Evolutionary conservation across 192 early-diverging fungal species (phyloP).

Genomic region (Coemansia sp.): DNA sequence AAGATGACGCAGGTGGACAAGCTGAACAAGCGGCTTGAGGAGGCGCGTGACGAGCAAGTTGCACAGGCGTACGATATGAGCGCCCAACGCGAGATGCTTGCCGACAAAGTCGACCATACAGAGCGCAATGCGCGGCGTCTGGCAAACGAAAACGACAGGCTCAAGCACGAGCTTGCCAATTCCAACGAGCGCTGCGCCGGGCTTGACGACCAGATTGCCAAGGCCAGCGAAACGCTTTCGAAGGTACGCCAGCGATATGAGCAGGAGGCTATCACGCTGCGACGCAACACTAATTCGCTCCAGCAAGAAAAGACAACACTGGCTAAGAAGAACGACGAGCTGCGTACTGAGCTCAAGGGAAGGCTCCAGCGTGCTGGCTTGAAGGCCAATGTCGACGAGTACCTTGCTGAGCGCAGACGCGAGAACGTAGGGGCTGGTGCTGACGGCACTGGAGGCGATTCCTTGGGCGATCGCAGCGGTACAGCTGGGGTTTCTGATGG

Average conservation of each 20-base stretch:
- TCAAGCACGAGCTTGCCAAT: slow-evolving; percentile 54
- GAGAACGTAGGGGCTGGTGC: slow-evolving; percentile 4
- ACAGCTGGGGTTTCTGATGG: slow-evolving; percentile 3
- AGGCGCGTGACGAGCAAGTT: slow-evolving; percentile 37
- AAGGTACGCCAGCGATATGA: slow-evolving; percentile 61
- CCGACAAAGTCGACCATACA: slow-evolving; percentile 21
- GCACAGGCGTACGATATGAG: slow-evolving; percentile 40
- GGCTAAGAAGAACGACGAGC: slow-evolving; percentile 58
- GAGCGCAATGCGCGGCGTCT: slow-evolving; percentile 27
- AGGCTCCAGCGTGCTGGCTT: slow-evolving; percentile 53
- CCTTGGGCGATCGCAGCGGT: not conserved
- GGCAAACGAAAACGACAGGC: slow-evolving; percentile 57
- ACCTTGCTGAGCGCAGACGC: slow-evolving; percentile 30
- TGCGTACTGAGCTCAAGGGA: slow-evolving; percentile 58
- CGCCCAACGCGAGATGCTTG: slow-evolving; percentile 18
- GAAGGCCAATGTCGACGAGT: slow-evolving; percentile 53
- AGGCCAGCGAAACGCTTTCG: slow-evolving; percentile 35
- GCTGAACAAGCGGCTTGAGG: slow-evolving; percentile 32
- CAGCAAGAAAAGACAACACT: slow-evolving; percentile 65
- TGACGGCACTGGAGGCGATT: not conserved
- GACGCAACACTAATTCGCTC: slow-evolving; percentile 55
- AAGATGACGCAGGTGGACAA: slow-evolving; percentile 19
- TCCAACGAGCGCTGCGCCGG: slow-evolving; percentile 61
- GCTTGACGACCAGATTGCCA: slow-evolving; percentile 53
- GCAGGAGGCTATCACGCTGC: slow-evolving; percentile 60